These are phyloP conservation scores for Dichotomopilus funicola DNA, from an alignment of 2,329 filamentous ascomycete genomes.

Conservation along the genomic window DNA sequence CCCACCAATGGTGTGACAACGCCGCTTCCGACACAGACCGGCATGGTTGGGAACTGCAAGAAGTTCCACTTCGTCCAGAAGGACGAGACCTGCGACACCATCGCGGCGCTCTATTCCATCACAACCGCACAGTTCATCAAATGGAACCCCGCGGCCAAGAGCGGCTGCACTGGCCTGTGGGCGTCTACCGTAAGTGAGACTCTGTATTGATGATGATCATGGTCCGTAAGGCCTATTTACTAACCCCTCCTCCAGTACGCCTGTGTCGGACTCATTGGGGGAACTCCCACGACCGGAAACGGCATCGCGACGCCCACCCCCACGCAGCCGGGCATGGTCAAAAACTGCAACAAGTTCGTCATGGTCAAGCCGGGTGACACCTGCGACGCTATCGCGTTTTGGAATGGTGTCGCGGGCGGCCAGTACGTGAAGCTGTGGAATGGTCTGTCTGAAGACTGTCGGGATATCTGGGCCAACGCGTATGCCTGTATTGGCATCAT, in stretches of 20 bases:
- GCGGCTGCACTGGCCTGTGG: slow-evolving; percentile 11
- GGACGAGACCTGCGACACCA: slow-evolving; percentile 8
- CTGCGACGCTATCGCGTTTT: background rate
- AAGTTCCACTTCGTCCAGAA: slow-evolving; percentile 9
- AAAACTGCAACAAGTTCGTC: slow-evolving; percentile 7
- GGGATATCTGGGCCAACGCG: background rate
- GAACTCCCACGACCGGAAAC: background rate
- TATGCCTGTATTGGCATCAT: background rate
- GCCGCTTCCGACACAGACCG: slow-evolving; percentile 24
- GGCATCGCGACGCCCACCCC: slow-evolving; percentile 4
- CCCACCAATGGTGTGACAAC: slow-evolving; percentile 22
- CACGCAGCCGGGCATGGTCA: slow-evolving; percentile 3
- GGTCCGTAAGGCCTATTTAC: background rate
- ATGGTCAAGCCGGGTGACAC: slow-evolving; percentile 1
- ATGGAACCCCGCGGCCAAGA: slow-evolving; percentile 8
- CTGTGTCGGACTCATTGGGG: slow-evolving; percentile 4
- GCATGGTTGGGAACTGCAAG: slow-evolving; percentile 22
- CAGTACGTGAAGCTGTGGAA: slow-evolving; percentile 2
- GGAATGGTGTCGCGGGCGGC: background rate
- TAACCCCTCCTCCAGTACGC: slow-evolving; percentile 2
- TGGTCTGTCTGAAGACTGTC: background rate
- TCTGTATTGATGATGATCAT: no score
- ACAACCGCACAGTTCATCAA: slow-evolving; percentile 1
- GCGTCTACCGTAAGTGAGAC: background rate
- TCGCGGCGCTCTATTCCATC: slow-evolving; percentile 8